A percentile compares a stretch with the other conserved stretches of the same genome.
phyloP scores from a whole-genome alignment of 2,329 filamentous ascomycete species.

The Beauveria sp. region DNA sequence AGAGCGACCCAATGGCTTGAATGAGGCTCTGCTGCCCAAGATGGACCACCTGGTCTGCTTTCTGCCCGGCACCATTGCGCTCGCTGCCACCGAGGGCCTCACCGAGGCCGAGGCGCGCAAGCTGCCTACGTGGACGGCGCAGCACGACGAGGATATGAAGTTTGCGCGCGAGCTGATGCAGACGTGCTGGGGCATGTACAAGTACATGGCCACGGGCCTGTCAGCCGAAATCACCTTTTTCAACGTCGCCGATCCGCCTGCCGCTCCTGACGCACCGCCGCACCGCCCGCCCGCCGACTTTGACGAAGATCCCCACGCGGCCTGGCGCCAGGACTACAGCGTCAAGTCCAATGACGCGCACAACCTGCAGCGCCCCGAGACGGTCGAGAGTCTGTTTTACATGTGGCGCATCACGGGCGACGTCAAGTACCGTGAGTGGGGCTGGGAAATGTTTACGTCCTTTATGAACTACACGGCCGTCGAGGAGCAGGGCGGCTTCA shows the following conservation, averaged over 20 bases:
- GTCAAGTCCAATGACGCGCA: slow-evolving; percentile 80
- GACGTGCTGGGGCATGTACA: slow-evolving; percentile 98
- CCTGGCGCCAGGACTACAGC: slow-evolving; percentile 70
- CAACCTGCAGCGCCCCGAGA: slow-evolving; percentile 92
- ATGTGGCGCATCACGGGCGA: slow-evolving; percentile 98
- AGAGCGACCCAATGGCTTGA: slow-evolving; percentile 71
- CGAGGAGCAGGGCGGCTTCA: slow-evolving; percentile 70
- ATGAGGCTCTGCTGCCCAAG: slow-evolving; percentile 63
- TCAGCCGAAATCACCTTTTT: slow-evolving; percentile 94
- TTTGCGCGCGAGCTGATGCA: slow-evolving; percentile 88
- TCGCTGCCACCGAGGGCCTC: slow-evolving; percentile 74
- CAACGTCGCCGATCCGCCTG: slow-evolving; percentile 61
- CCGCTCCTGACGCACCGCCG: slow-evolving; percentile 45
- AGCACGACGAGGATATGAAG: slow-evolving; percentile 79
- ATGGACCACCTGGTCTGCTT: slow-evolving; percentile 99
- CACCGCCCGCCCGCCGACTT: slow-evolving; percentile 42
- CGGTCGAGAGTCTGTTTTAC: slow-evolving; percentile 92
- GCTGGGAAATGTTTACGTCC: slow-evolving; percentile 95
- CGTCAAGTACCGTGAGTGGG: slow-evolving; percentile 83
- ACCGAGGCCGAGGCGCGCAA: slow-evolving; percentile 69
- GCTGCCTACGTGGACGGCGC: slow-evolving; percentile 61
- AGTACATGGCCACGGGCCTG: slow-evolving; percentile 80
- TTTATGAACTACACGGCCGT: slow-evolving; percentile 84
- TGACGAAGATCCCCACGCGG: slow-evolving; percentile 43
- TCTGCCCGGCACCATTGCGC: slow-evolving; percentile 89